Base-by-base conservation (phyloP, 352 stramenopile species). In the Pythium plurisporium region DNA sequence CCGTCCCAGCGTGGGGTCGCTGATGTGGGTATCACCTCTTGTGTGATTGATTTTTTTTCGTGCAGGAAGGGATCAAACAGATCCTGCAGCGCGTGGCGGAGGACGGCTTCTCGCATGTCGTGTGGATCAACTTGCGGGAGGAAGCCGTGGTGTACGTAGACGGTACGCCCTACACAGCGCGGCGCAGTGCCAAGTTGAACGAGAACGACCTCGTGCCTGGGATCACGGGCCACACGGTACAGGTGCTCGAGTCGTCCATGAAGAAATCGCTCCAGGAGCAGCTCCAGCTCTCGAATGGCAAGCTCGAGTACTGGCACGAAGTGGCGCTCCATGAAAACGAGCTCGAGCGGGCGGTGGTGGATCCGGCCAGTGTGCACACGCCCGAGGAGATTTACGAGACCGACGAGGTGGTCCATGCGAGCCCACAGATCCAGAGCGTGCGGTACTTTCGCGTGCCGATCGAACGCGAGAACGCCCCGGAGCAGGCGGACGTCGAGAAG, bases 101-200 rank as follows among this genome's bases (percentile, higher is more conserved):
- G 3, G 82, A 94, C 45, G 84, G 84, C 14, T 94, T 87, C 55
- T 73, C 73, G 1, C 86, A 89, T 54, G 82, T 94, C 15, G 74
- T 94, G 25, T 94, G 84, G 82, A 67, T 94, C 29, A 94, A 91
- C 38, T 63, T 94, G 17, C 77, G 84, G 41, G 84, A 92, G 67
- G 84, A 94, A 67, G 82, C 84, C 5, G 84, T 92, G 37, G 82
- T 94, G 42, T 94, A 92, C 62, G 82, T 94, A 12, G 72, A 88
- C 29, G 84, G 84, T 3, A 66, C 55, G 27, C 77, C 84, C 2
- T 94, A 79, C 59, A 94, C 84, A 4, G 84, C 80, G 11, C 66
- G 82, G 23, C 76, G 74, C 3, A 89, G 73, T 29, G 84, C 80
- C 0, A 91, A 85, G 41, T 56, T 94, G 26, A 92, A 92, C 44